Evolutionary conservation across 2,329 filamentous ascomycete genomes (phyloP).

Genomic region (Kalmusia sp.): DNA sequence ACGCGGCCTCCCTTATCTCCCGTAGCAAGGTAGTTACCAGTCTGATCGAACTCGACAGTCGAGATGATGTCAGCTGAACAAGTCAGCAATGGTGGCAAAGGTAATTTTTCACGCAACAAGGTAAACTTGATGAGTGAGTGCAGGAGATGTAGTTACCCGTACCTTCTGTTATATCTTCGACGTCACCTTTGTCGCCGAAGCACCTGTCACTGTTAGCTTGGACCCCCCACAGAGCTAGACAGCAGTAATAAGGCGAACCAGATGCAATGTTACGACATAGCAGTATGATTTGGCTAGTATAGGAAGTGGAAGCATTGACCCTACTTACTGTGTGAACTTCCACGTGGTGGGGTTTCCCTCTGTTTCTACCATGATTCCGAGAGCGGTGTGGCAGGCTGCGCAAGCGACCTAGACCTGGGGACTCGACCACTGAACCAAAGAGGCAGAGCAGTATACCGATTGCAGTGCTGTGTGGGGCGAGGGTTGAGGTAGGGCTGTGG

Average conservation of each 20-base stretch:
- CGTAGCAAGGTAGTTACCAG: conserved; percentile 88
- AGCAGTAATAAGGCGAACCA: background rate
- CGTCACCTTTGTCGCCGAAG: conserved; percentile 99
- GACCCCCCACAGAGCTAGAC: background rate
- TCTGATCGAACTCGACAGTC: conserved; percentile 89
- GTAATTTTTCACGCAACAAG: background rate
- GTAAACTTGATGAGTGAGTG: background rate
- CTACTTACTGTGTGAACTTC: conserved; percentile 98
- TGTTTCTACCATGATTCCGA: conserved; percentile 88
- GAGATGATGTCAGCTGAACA: conserved; percentile 83
- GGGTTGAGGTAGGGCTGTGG: conserved; percentile 17
- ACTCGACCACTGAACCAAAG: conserved; percentile 12
- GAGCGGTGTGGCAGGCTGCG: conserved; percentile 20
- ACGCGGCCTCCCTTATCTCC: conserved; percentile 88
- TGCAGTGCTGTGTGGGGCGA: conserved; percentile 19
- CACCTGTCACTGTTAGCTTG: conserved; percentile 68
- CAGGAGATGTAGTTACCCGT: conserved; percentile 30
- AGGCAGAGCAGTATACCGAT: conserved; percentile 15
- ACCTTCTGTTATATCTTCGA: conserved; percentile 99
- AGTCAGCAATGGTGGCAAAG: conserved; percentile 20
- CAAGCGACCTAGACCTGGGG: conserved; percentile 22
- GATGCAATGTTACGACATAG: background rate
- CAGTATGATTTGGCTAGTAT: background rate
- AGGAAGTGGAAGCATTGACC: background rate
- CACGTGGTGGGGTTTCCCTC: conserved; percentile 94